Percentiles rank a stretch among this genome's conserved stretches.
These are phyloP conservation scores for Pyrenophora graminea DNA, from an alignment of 2,329 filamentous ascomycete species.

Conservation along the genomic window DNA sequence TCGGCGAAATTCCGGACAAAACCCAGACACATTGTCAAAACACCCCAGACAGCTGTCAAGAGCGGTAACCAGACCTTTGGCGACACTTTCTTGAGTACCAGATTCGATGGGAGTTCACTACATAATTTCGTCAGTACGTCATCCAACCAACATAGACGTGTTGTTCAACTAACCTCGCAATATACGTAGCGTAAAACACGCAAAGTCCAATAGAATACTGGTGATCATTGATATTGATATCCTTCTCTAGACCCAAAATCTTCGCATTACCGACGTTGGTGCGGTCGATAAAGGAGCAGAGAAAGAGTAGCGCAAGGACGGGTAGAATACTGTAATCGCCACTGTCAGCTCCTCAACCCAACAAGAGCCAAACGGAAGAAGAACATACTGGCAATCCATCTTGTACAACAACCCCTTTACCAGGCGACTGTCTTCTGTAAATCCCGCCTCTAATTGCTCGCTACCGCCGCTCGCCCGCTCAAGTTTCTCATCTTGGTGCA, in stretches of 20 bases:
- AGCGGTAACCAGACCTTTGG: constrained; percentile 65
- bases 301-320: constrained; percentile 65
- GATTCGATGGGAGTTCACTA: constrained; percentile 67
- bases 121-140: neutral
- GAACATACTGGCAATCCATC: constrained; percentile 55
- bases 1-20: constrained; percentile 59
- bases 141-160: neutral
- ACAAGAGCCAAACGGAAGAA: neutral
- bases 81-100: constrained; percentile 65
- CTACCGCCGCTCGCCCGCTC: constrained; percentile 22
- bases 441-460: constrained; percentile 23
- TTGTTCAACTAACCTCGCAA: constrained; percentile 54
- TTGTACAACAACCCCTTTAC: constrained; percentile 54
- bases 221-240: constrained; percentile 59
- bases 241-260: constrained; percentile 64
- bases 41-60: constrained; percentile 62
- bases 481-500: constrained; percentile 31
- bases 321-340: constrained; percentile 59
- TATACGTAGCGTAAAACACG: constrained; percentile 69
- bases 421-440: constrained; percentile 14
- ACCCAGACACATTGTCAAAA: constrained; percentile 61
- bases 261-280: constrained; percentile 76
- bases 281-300: constrained; percentile 69
- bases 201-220: constrained; percentile 69
- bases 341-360: neutral